Conservation (phyloP, 352 stramenopile genomes). For the Globisporangium barbulae region DNA sequence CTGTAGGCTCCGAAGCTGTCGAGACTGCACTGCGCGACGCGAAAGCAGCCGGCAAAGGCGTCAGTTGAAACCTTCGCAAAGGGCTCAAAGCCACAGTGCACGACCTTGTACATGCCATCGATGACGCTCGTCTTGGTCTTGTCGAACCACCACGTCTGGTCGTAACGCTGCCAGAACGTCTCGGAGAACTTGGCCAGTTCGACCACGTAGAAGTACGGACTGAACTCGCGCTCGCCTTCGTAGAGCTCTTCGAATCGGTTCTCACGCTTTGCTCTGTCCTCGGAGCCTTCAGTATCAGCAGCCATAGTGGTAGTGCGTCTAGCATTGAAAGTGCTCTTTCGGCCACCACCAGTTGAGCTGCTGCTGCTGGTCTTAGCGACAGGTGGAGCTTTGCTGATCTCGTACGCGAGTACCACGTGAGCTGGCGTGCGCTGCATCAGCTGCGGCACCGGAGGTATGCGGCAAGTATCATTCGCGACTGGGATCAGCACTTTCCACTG, state of each 20-base stretch:
- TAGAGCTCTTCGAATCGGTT: conserved; percentile 27
- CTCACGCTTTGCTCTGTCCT: background rate
- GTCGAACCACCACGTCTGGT: conserved; percentile 80
- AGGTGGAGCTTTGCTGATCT: background rate
- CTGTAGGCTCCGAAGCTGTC: conserved; percentile 46
- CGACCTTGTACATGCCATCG: conserved; percentile 58
- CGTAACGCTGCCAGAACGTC: conserved; percentile 75
- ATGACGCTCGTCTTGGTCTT: conserved; percentile 67
- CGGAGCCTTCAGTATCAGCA: background rate
- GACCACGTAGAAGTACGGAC: conserved; percentile 60
- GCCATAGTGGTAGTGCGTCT: background rate
- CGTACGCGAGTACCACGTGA: conserved; percentile 26
- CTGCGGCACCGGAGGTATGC: conserved; percentile 10
- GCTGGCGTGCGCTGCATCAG: conserved; percentile 21
- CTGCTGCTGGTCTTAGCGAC: background rate
- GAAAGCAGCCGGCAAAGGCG: conserved; percentile 54
- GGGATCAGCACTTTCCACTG: conserved; percentile 26
- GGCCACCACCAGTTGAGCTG: background rate
- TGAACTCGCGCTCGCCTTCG: conserved; percentile 31
- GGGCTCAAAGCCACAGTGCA: conserved; percentile 41
- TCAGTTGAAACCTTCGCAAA: conserved; percentile 38
- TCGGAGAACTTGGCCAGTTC: conserved; percentile 61
- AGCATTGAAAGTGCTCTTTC: background rate
- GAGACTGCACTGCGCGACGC: conserved; percentile 54
- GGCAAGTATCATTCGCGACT: conserved; percentile 19